Base-by-base conservation (phyloP, 1,284 basidiomycete species). In the Sanghuangporus weigelae region DNA sequence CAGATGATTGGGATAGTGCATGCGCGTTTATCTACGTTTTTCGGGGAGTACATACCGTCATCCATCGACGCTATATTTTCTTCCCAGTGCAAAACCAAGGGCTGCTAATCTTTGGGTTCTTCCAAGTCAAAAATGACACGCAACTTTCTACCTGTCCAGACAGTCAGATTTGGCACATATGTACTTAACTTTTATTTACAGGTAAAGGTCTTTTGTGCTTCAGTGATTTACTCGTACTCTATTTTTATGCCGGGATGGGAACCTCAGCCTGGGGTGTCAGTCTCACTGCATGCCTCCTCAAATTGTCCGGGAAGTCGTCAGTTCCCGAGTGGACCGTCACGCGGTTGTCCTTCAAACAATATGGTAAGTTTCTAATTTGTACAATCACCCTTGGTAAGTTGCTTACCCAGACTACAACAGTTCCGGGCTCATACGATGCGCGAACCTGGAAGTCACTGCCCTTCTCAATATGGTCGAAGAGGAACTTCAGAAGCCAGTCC, bases 401-500 rank as follows among this genome's bases (percentile, higher is more conserved):
- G 66, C 72, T 42, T 53, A 75, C 81, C 82, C 81, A 83, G 38
- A 83, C 70, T 14, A 82, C 78, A 48, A 83, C 78, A 2, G 78
- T 80, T 6, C 78, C 73, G 0, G 80, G 78, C 62, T 76, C 70
- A 73, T 81, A 83, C 7, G 70, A 69, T 0, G 78, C 73, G 26
- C 82, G 73, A 21, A 77, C 69, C 63, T 82, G 81, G 72, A 80
- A 79, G 64, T 84, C 82, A 8, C 74, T 70, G 14, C 79, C 78
- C 66, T 76, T 76, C 16, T 77, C 74, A 63, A 83, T 77, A 67
- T 87, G 85, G 68, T 82, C 81, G 68, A 75, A 84, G 42, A 87
- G 73, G 75, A 87, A 82, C 64, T 83, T 81, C 65, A 89, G 76
- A 35, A 89, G 77, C 62, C 81, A 82, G 46, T 89, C 85, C 7